These are phyloP conservation scores for Achaetomium macrosporum DNA, from an alignment of 2,329 filamentous ascomycete species.

Conservation along the genomic window DNA sequence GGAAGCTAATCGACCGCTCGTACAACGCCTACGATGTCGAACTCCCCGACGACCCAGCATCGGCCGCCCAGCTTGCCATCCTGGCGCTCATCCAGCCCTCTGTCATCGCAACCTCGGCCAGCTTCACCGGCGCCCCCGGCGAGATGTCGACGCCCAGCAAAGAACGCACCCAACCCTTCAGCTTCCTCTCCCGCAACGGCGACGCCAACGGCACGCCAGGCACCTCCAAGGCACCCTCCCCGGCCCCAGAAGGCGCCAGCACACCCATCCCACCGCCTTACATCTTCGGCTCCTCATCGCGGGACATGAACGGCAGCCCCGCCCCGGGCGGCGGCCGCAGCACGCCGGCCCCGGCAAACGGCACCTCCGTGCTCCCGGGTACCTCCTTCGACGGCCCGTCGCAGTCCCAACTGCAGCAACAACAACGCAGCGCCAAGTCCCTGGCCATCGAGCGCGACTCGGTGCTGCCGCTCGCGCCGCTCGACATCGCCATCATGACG, in stretches of 20 bases:
- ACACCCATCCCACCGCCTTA: conserved; percentile 58
- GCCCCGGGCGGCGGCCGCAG: conserved; percentile 48
- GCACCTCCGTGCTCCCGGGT: conserved; percentile 15
- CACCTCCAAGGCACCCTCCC: conserved; percentile 82
- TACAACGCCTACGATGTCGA: conserved; percentile 92
- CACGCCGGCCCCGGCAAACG: conserved; percentile 36
- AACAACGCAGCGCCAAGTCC: conserved; percentile 43
- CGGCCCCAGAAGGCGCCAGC: conserved; percentile 68
- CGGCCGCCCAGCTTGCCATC: conserved; percentile 71
- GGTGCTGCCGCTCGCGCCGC: conserved; percentile 72
- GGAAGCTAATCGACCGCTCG: conserved; percentile 77
- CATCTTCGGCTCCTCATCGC: conserved; percentile 44
- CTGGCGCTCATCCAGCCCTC: conserved; percentile 56
- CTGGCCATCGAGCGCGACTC: conserved; percentile 68
- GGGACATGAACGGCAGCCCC: conserved; percentile 44
- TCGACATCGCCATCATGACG: conserved; percentile 85
- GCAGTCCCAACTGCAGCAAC: conserved; percentile 4
- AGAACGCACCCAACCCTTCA: conserved; percentile 61
- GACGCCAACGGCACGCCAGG: conserved; percentile 71
- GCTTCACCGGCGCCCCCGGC: conserved; percentile 36
- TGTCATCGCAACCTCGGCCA: conserved; percentile 41
- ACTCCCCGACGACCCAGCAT: conserved; percentile 79
- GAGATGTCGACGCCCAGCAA: conserved; percentile 56
- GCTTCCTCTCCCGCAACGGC: conserved; percentile 64
- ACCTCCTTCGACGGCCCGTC: conserved; percentile 12